Evolutionary conservation across 495 filamentous ascomycete species (phyloP).

Genomic region (Aspergillus biplanus): DNA sequence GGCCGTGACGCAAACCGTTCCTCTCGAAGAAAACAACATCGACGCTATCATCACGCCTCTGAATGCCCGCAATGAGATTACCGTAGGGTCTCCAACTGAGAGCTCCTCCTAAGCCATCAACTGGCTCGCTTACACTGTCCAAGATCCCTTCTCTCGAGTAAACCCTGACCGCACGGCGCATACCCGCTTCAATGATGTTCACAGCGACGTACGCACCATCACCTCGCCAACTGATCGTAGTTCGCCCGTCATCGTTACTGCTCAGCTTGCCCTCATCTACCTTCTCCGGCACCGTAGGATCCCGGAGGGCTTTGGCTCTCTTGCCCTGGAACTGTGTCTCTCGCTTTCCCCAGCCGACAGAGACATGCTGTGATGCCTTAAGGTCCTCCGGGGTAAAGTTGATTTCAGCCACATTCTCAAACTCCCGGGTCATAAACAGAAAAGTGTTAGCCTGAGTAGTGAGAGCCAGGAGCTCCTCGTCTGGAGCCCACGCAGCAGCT

Average conservation of each 20-base stretch:
- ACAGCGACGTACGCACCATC: constrained; percentile 92
- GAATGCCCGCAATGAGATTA: constrained; percentile 84
- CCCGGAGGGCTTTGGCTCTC: constrained; percentile 83
- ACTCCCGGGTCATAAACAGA: constrained; percentile 89
- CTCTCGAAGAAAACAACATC: constrained; percentile 95
- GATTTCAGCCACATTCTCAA: constrained; percentile 78
- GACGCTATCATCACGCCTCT: constrained; percentile 67
- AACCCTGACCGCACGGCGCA: constrained; percentile 78
- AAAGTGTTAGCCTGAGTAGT: constrained; percentile 77
- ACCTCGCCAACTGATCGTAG: constrained; percentile 87
- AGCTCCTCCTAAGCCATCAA: constrained; percentile 82
- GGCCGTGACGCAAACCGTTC: constrained; percentile 91
- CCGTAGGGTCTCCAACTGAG: constrained; percentile 91
- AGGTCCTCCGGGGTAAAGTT: constrained; percentile 75
- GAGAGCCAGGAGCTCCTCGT: constrained; percentile 87
- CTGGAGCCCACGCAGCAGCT: constrained; percentile 90
- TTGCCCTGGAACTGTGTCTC: constrained; percentile 98
- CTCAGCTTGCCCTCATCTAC: constrained; percentile 83
- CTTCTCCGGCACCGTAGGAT: constrained; percentile 93
- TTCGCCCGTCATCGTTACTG: constrained; percentile 66
- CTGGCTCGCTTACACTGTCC: constrained; percentile 91
- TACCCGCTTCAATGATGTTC: constrained; percentile 68
- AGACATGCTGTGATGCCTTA: constrained; percentile 90
- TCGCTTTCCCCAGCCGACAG: constrained; percentile 96
- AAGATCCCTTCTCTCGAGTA: constrained; percentile 88